Base-by-base conservation (phyloP, 768 basidiomycete species). In the Hydnum rufescens region DNA sequence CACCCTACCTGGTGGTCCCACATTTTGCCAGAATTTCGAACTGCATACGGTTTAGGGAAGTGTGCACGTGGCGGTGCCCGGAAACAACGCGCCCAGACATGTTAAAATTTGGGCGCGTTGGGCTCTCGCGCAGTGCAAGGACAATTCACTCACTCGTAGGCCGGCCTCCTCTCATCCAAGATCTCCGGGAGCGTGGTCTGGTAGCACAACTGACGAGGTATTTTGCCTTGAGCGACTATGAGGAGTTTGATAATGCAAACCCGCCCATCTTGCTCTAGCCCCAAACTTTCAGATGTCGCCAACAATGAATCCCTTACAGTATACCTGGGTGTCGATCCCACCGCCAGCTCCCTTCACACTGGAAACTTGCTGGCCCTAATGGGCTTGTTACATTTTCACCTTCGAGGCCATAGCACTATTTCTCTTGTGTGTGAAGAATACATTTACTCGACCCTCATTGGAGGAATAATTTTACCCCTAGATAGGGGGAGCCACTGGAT, bases 401-500 rank as follows among this genome's bases (percentile, higher is more conserved):
- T 85, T 34, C 71, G 73, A n/a, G 93, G 93, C 1, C 89, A 97
- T 64, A 68, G 70, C 28, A 71, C 78, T 36, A 78, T 97, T 30
- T 80, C 86, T 3, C 72, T 99, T 26, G 93, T 95, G 61, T 66
- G 84, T 65, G 1, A 26, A n/a, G 28, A 26, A 19, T 46, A 23
- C 18, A 42, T 28, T n/a, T n/a, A n/a, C n/a, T n/a, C n/a, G n/a
- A n/a, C n/a, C n/a, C n/a, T n/a, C n/a, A n/a, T n/a, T n/a, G n/a
- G n/a, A n/a, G n/a, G n/a, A n/a, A n/a, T 51, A 32, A 4, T 49
- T 44, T 3, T 34, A 55, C 42, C 29, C 5, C 13, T n/a, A 97
- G 93, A 83, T 96, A 63, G 93, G 95, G 30, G 90, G 89, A 1
- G 92, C 89, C 5, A 97, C 93, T 0, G 95, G 89, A 5, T 77